phyloP scores from a whole-genome alignment of 2,329 filamentous ascomycete genomes.

The Dendrostoma leiphaemia region DNA sequence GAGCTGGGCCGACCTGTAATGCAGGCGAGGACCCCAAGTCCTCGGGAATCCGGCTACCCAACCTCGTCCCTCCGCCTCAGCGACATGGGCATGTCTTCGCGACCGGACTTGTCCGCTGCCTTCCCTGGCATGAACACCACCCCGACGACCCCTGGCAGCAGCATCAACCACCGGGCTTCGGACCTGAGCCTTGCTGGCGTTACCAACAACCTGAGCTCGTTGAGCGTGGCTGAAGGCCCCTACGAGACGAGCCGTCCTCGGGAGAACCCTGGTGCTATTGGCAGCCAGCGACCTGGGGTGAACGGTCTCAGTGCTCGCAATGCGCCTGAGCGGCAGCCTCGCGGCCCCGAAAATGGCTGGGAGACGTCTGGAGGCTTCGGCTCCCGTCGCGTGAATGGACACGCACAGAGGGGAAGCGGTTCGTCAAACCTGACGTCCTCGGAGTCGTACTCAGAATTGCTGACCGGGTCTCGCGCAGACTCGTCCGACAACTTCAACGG shows the following conservation, averaged over 20 bases:
- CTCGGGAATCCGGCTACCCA: constrained; percentile 15
- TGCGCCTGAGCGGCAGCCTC: constrained; percentile 61
- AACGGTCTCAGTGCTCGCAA: constrained; percentile 41
- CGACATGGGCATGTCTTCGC: constrained; percentile 16
- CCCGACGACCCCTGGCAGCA: constrained; percentile 31
- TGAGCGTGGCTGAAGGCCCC: constrained; percentile 46
- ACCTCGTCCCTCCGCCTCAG: constrained; percentile 14
- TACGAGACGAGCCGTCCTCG: constrained; percentile 46
- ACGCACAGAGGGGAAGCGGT: constrained; percentile 62
- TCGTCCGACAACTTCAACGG: constrained; percentile 20
- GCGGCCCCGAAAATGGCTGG: constrained; percentile 58
- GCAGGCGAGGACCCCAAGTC: constrained; percentile 16
- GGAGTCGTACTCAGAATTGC: constrained; percentile 17
- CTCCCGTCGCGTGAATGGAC: constrained; percentile 55
- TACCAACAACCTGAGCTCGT: constrained; percentile 46
- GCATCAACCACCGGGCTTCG: constrained; percentile 25
- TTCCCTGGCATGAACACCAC: constrained; percentile 25
- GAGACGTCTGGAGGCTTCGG: constrained; percentile 53
- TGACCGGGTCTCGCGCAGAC: constrained; percentile 20
- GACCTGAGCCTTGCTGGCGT: constrained; percentile 30
- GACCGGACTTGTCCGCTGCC: constrained; percentile 12
- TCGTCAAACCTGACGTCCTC: constrained; percentile 19
- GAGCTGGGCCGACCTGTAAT: constrained; percentile 54
- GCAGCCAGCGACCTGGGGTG: constrained; percentile 59
- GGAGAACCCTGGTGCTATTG: constrained; percentile 60